Evolutionary conservation across 345 rosid species (phyloP).

Genomic region (sweet orange (Citrus sinensis)): DVS_A1.0 CM039166.1:13185501-13186000

Average conservation of each 20-base stretch:
- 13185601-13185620: conserved; percentile 53
- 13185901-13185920: conserved; percentile 23
- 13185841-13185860: conserved; percentile 59
- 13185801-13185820: background rate
- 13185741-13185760: background rate
- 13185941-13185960: conserved; percentile 30
- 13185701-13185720: background rate
- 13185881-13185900: conserved; percentile 33
- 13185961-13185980: conserved; percentile 18
- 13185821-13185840: conserved; percentile 38
- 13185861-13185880: conserved; percentile 59
- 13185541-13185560: conserved; percentile 57
- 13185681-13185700: conserved; percentile 7
- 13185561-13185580: conserved; percentile 59
- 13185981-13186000: conserved; percentile 20
- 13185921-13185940: conserved; percentile 33
- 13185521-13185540: conserved; percentile 60
- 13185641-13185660: conserved; percentile 62
- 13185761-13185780: background rate
- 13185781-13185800: background rate
- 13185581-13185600: conserved; percentile 51
- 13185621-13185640: conserved; percentile 52
- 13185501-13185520: conserved; percentile 61
- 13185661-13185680: background rate
- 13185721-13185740: background rate